Evolutionary conservation across 2,329 filamentous ascomycete genomes (phyloP), one percentile per base, ranked within the genome.

Genomic region (Hyphodiscus sp.): DNA sequence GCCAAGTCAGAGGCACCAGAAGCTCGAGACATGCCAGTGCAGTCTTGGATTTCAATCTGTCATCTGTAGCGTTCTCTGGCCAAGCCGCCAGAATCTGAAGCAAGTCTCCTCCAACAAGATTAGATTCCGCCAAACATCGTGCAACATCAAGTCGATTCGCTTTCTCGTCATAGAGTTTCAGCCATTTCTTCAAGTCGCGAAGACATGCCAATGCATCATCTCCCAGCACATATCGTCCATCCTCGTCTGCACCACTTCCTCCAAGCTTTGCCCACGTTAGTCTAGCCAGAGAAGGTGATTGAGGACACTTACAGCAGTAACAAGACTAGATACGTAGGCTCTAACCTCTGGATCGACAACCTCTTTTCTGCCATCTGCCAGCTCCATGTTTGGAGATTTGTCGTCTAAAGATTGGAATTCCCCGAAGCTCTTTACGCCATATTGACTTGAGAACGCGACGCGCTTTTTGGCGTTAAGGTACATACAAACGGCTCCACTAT

Each of bases 131-230:
- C 61, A 97, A 77, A 69, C 91, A 96, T 72, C 94, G 81, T 57
- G 92, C 91, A 55, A 99, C 94, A 68, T 99, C 94, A 77, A 95
- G 87, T 61, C 92, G 86, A 68, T 96, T 95, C 60, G 86, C 83
- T 69, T 95, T 95, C 68, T 95, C 89, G 70, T 96, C 91, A 76
- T 94, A 94, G 58, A 96, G 83, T 63, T 90, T 91, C 61, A 99
- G 80, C 94, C 94, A 99, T 81, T 87, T 86, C 68, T 94, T 92
- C 51, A 99, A 79, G 72, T 99, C 94, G 58, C 92, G 91, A 53
- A 99, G 77, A 66, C 91, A 94, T 54, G 94, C 89, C 56, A 95
- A 76, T 13, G 91, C 92, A 68, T 96, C 92, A 71, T 97, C 92
- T 71, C 94, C 94, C 38, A 97, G 83, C 44, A 89, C 80, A 70